Base-by-base conservation (phyloP, 2,329 filamentous ascomycete genomes). In the Daldinia sp. region DNA sequence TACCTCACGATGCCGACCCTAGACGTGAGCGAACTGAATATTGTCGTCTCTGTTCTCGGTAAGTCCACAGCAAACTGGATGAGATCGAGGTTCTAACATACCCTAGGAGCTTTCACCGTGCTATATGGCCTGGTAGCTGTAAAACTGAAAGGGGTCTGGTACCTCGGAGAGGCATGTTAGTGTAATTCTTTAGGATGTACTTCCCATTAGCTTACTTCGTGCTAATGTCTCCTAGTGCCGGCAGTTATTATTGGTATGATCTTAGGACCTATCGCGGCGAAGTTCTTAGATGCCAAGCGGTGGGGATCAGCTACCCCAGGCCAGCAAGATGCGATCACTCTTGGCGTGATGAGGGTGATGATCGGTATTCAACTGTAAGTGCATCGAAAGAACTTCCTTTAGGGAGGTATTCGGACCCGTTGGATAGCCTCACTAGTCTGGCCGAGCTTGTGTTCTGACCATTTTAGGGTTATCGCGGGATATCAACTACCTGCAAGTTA, bases 401-500 rank as follows among this genome's bases (percentile, higher is more conserved):
- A 1, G 25, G 6, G 10, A 32, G 1, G 11, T 23, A 9, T n/a
- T 54, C n/a, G 27, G 39, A 17, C 15, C 2, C 37, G 7, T 19
- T 4, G 7, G 27, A 17, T 3, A 27, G 9, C n/a, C 10, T 47
- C 17, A 48, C 41, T 21, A 34, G 19, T 4, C 58, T 55, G n/a
- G 61, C 39, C 10, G 9, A 23, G 6, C 13, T 27, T 13, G 10
- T 13, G 10, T 15, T 47, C 19, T n/a, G 15, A 9, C 30, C 15
- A 34, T 32, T 32, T 32, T 17, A 73, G 72, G 8, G 72, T 88
- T 32, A 88, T 88, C 61, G 85, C 85, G 1, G 87, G 86, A 23
- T 88, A 85, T 67, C 85, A 89, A 68, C 76, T 89, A 0, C 87
- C 86, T 0, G 83, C 83, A 41, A 83, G 81, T 69, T 89, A 88